phyloP scores from a whole-genome alignment of 83 land plant species.

The Picea mariana region DNA sequence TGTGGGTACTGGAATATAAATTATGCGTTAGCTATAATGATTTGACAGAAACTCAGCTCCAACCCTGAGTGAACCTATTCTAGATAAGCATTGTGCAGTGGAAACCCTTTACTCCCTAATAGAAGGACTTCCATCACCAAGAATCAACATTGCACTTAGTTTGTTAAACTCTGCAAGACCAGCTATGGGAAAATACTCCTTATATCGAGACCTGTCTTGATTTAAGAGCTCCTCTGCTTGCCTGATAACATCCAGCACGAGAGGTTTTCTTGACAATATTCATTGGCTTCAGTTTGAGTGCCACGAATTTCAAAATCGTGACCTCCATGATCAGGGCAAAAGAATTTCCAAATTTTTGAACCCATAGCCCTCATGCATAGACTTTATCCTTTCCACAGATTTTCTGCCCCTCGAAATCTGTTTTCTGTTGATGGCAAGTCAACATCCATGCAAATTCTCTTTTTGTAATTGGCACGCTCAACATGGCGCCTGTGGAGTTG shows the following conservation, averaged over 20 bases:
- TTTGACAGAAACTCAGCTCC: conserved; percentile 92
- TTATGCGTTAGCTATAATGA: conserved; percentile 77
- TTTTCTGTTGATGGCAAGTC: too few relatives aligned
- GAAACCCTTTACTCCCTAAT: conserved; percentile 78
- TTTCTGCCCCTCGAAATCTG: too few relatives aligned
- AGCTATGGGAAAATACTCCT: conserved; percentile 89
- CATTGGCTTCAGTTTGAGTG: too few relatives aligned
- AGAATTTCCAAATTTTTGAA: too few relatives aligned
- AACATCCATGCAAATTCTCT: too few relatives aligned
- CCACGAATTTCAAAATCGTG: too few relatives aligned
- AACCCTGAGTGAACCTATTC: conserved; percentile 88
- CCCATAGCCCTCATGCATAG: too few relatives aligned
- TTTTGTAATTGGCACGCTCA: too few relatives aligned
- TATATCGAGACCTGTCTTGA: conserved; percentile 70
- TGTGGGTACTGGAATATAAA: conserved; percentile 26
- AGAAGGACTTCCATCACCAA: conserved; percentile 91
- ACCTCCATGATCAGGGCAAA: too few relatives aligned
- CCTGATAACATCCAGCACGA: conserved; percentile 88
- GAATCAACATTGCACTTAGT: conserved; percentile 83
- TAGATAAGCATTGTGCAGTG: conserved; percentile 89
- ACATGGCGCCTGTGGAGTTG: too few relatives aligned
- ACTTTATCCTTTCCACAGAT: too few relatives aligned
- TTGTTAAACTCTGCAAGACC: conserved; percentile 85
- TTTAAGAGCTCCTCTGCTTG: conserved; percentile 77
- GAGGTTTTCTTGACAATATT: too few relatives aligned